Evolutionary conservation across 148 eudicot genomes (phyloP).

Genomic region (Heliamphora exappendiculata): DNA sequence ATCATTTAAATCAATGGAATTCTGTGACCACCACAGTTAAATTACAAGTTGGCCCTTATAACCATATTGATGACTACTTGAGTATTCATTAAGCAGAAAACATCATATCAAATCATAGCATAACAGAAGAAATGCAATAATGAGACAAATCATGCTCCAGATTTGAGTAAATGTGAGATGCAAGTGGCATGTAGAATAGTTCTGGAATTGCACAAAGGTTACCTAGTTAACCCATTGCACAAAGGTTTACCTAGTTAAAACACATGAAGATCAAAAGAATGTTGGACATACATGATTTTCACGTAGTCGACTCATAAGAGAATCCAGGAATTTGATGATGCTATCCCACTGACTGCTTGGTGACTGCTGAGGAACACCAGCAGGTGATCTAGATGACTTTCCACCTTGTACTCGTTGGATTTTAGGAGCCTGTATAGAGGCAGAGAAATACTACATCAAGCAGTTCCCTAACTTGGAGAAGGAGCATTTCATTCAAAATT

Average conservation of each 20-base stretch:
- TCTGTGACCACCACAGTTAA: not conserved
- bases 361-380: slow-evolving; percentile 59
- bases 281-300: slow-evolving; percentile 59
- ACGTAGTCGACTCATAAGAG: slow-evolving; percentile 69
- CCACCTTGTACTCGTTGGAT: slow-evolving; percentile 60
- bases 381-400: slow-evolving; percentile 81
- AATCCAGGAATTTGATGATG: slow-evolving; percentile 86
- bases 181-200: not conserved
- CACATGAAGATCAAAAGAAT: not conserved
- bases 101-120: not conserved
- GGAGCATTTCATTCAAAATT: too few relatives aligned
- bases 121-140: not conserved
- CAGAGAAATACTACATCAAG: not conserved
- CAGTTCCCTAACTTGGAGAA: not conserved
- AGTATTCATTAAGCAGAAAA: not conserved
- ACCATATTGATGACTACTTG: not conserved
- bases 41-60: not conserved
- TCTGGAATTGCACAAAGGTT: too few relatives aligned
- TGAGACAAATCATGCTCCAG: not conserved
- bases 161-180: not conserved
- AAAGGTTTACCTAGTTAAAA: not conserved
- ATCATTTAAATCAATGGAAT: not conserved
- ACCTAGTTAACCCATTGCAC: not conserved
- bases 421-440: slow-evolving; percentile 71
- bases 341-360: slow-evolving; percentile 84